Evolutionary conservation across 495 filamentous ascomycete genomes (phyloP).

Genomic region (Aspergillus hancockii): DNA sequence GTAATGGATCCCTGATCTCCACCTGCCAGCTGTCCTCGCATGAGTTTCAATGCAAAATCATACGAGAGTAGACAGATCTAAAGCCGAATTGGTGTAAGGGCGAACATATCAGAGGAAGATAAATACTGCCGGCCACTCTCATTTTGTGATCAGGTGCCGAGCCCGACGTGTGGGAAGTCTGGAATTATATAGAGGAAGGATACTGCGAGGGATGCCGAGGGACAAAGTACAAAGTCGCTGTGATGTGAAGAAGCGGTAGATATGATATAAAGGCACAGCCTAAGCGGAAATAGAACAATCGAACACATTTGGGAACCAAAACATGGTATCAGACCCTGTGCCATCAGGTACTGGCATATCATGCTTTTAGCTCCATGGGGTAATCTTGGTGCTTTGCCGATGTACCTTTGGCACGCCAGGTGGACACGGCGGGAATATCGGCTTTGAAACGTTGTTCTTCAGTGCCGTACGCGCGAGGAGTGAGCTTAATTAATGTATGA

Average conservation of each 20-base stretch:
- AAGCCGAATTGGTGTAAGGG: neutral
- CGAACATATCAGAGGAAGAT: neutral
- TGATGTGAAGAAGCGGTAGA: neutral
- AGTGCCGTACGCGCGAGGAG: conserved; percentile 90
- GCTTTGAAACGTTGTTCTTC: conserved; percentile 83
- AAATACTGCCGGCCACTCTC: neutral
- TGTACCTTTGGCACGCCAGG: conserved; percentile 88
- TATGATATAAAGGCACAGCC: conserved; percentile 15
- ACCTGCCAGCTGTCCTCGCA: conserved; percentile 4
- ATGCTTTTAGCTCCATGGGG: conserved; percentile 27
- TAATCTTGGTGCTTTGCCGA: conserved; percentile 71
- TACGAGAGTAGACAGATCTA: neutral
- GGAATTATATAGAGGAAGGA: neutral
- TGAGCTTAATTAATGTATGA: conserved; percentile 94
- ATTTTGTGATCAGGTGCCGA: neutral
- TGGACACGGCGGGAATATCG: conserved; percentile 91
- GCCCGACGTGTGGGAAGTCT: neutral
- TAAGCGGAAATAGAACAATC: neutral
- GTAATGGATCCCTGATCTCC: neutral
- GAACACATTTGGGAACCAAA: neutral
- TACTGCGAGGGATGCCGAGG: neutral
- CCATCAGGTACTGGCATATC: neutral
- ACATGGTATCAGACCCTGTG: neutral
- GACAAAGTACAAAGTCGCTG: neutral
- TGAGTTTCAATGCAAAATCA: neutral